Evolutionary conservation across 495 filamentous ascomycete genomes (phyloP).

Genomic region (Tetracladium setigerum): DNA sequence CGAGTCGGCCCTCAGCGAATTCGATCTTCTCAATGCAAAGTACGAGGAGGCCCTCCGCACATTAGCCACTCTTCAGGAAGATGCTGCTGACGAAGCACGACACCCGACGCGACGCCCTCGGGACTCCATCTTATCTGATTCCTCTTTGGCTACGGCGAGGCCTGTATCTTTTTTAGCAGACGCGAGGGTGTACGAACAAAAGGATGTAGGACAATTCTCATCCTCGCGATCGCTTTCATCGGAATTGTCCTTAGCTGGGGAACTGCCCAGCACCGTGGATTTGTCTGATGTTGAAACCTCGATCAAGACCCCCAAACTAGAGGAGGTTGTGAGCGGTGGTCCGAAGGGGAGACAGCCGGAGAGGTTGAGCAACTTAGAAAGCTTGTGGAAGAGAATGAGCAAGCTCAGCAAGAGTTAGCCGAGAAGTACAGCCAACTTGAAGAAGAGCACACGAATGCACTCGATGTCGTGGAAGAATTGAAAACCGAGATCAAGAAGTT

Average conservation of each 20-base stretch:
- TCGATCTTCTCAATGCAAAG: constrained; percentile 74
- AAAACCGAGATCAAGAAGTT: constrained; percentile 77
- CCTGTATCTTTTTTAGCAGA: constrained; percentile 93
- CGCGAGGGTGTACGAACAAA: constrained; percentile 65
- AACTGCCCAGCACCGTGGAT: constrained; percentile 61
- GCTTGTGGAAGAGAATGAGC: constrained; percentile 68
- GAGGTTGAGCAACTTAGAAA: constrained; percentile 67
- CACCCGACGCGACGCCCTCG: constrained; percentile 45
- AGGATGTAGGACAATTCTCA: constrained; percentile 70
- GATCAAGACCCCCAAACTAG: constrained; percentile 22
- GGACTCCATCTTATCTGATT: constrained; percentile 44
- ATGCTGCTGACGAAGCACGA: constrained; percentile 74
- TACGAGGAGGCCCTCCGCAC: constrained; percentile 84
- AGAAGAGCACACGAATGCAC: constrained; percentile 68
- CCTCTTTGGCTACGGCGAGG: constrained; percentile 49
- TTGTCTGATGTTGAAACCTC: constrained; percentile 49
- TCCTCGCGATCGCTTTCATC: constrained; percentile 90
- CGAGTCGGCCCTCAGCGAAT: constrained; percentile 74
- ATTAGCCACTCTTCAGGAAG: constrained; percentile 67
- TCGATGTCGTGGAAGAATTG: constrained; percentile 81
- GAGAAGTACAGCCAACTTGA: constrained; percentile 77
- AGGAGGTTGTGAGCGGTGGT: constrained; percentile 6
- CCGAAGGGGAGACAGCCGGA: constrained; percentile 34
- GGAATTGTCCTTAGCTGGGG: constrained; percentile 89
- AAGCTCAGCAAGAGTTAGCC: constrained; percentile 59